Evolutionary conservation across 2,329 filamentous ascomycete species (phyloP).

Genomic region (Apiospora arundinis): DNA sequence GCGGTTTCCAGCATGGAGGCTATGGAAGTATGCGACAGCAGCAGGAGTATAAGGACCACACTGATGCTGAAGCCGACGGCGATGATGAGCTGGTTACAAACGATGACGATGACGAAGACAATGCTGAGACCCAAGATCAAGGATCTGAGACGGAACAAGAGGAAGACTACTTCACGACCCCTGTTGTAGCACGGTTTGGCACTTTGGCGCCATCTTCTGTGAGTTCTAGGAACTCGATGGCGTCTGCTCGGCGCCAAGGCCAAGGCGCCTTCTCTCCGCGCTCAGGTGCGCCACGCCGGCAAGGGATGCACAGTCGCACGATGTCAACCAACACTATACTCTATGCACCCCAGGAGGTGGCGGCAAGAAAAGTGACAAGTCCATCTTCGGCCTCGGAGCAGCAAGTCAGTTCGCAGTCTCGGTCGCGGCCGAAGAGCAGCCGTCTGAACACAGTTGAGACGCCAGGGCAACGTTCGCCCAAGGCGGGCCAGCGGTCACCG

Average conservation of each 20-base stretch:
- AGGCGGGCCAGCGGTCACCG: slow-evolving; percentile 52
- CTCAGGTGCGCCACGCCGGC: slow-evolving; percentile 41
- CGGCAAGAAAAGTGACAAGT: slow-evolving; percentile 40
- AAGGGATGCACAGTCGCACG: slow-evolving; percentile 70
- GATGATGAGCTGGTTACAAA: slow-evolving; percentile 90
- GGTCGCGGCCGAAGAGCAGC: slow-evolving; percentile 45
- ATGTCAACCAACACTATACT: slow-evolving; percentile 84
- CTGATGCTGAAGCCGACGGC: slow-evolving; percentile 84
- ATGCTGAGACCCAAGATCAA: slow-evolving; percentile 45
- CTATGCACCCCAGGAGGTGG: slow-evolving; percentile 70
- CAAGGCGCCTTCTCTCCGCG: slow-evolving; percentile 43
- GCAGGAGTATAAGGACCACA: slow-evolving; percentile 64
- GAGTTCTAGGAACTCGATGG: slow-evolving; percentile 33
- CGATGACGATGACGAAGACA: slow-evolving; percentile 70
- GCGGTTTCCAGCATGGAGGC: slow-evolving; percentile 36
- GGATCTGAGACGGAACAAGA: slow-evolving; percentile 40
- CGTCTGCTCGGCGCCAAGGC: slow-evolving; percentile 29
- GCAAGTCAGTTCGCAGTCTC: slow-evolving; percentile 31
- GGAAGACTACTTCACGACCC: slow-evolving; percentile 63
- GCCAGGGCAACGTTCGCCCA: slow-evolving; percentile 39
- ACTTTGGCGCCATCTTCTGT: slow-evolving; percentile 40
- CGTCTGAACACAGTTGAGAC: slow-evolving; percentile 45
- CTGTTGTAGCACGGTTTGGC: slow-evolving; percentile 50
- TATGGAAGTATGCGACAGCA: slow-evolving; percentile 43
- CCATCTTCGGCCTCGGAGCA: slow-evolving; percentile 43